A percentile compares a stretch with the other conserved stretches of the same genome.
Evolutionary conservation across 179 eudicot genomes (phyloP).

Genomic region (Corrigiola litoralis): DNA sequence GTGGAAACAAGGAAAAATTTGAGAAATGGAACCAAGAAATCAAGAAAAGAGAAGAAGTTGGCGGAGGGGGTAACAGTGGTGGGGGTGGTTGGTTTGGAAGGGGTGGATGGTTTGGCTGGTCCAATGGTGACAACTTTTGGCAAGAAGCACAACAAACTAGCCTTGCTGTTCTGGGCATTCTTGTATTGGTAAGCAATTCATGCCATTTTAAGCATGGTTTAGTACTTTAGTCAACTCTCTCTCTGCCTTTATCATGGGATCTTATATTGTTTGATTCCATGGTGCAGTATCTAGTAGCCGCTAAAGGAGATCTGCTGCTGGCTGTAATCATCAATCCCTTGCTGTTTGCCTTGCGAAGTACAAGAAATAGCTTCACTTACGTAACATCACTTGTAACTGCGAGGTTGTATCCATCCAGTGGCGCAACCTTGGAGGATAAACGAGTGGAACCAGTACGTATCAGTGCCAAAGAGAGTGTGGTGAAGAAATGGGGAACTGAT

Average conservation of each 20-base stretch:
- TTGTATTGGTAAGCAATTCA: slow-evolving; percentile 42
- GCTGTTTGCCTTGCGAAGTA: slow-evolving; percentile 55
- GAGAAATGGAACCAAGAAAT: slow-evolving; percentile 86
- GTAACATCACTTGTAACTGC: slow-evolving; percentile 37
- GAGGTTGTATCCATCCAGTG: slow-evolving; percentile 31
- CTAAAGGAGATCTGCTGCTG: slow-evolving; percentile 73
- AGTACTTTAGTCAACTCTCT: neutral
- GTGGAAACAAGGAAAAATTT: slow-evolving; percentile 65
- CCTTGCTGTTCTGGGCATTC: slow-evolving; percentile 56
- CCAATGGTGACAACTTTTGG: slow-evolving; percentile 71
- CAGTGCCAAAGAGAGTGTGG: slow-evolving; percentile 61
- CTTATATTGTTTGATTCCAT: neutral
- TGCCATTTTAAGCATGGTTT: neutral
- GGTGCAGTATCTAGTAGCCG: slow-evolving; percentile 57
- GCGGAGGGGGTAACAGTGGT: slow-evolving; percentile 66
- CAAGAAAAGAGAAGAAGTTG: slow-evolving; percentile 58
- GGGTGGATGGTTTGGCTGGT: slow-evolving; percentile 67
- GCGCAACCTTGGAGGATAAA: slow-evolving; percentile 24
- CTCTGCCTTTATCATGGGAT: neutral
- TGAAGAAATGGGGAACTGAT: slow-evolving; percentile 68
- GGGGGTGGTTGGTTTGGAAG: slow-evolving; percentile 84
- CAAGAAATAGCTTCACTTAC: slow-evolving; percentile 43
- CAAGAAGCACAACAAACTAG: slow-evolving; percentile 75
- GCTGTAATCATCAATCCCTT: slow-evolving; percentile 65
- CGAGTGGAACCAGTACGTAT: slow-evolving; percentile 34